phyloP scores from a whole-genome alignment of 2,329 filamentous ascomycete genomes.

The Epichloe gansuensis region DNA sequence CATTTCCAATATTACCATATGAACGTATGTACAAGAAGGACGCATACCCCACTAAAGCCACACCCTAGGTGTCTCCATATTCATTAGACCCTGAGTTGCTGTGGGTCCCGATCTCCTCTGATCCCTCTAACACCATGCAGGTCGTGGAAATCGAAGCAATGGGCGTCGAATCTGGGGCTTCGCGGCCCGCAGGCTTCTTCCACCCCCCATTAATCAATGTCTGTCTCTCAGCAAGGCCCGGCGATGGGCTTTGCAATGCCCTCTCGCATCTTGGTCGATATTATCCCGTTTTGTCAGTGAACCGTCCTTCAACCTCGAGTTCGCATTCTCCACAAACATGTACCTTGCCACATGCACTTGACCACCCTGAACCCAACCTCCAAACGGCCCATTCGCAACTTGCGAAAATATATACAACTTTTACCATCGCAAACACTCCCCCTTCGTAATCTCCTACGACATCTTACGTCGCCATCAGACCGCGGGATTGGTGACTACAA shows the following conservation, averaged over 20 bases:
- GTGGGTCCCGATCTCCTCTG: conserved; percentile 17
- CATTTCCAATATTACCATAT: too few species aligned
- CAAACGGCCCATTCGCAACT: not conserved
- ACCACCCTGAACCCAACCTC: not conserved
- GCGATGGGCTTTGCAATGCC: conserved; percentile 2
- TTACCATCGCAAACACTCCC: too few species aligned
- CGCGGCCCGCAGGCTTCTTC: conserved; percentile 3
- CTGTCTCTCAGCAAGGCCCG: not conserved
- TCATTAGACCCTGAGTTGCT: conserved; percentile 14
- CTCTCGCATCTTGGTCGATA: conserved; percentile 1
- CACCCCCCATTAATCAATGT: not conserved
- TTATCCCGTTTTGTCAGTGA: not conserved
- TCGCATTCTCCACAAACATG: not conserved
- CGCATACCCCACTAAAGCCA: not conserved
- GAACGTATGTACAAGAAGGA: too few species aligned
- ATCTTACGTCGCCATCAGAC: not conserved
- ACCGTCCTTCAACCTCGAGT: not conserved
- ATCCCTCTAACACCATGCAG: conserved; percentile 14
- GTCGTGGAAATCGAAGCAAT: conserved; percentile 23
- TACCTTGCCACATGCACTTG: not conserved
- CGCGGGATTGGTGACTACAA: not conserved
- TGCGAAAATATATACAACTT: not conserved
- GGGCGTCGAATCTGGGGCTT: conserved; percentile 16
- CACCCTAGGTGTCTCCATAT: not conserved
- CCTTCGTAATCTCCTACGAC: not conserved